Base-by-base conservation (phyloP, 805 yeast species). In the Candida silvatica region DNA sequence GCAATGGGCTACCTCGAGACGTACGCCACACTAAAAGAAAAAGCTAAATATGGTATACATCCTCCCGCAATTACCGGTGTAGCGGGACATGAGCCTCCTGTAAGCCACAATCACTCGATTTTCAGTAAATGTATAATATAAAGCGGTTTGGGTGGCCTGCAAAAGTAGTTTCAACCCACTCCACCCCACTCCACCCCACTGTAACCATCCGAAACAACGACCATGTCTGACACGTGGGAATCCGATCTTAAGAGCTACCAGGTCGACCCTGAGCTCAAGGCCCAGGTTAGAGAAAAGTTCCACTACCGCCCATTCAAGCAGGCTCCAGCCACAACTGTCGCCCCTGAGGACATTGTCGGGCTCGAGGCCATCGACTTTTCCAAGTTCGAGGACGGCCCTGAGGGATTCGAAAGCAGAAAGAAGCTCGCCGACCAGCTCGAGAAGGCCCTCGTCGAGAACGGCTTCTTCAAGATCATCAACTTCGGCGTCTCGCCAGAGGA, bases 381-480 rank as follows among this genome's bases (percentile, higher is more conserved):
- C 2, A 48, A 51, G 17, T 68, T 48, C 41, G 54, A 54, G 1
- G 62, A 57, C 27, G 55, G 58, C 14, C 45, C 48, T 5, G 46
- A 40, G 6, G 31, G 31, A 20, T 17, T 8, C 9, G 31, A 7
- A 8, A 35, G 50, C 6, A 45, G 72, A 24, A 40, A 46, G 36
- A 38, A 33, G 17, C 49, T 67, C 23, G 72, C 73, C 1, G 37
- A 36, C 2, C 49, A 56, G 30, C 47, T 68, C 11, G 71, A 67
- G 37, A 41, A 49, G 15, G 59, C 72, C 0, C 40, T 68, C 19
- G 52, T 66, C 4, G 54, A 64, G 1, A 58, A 60, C 32, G 74
- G 73, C 2, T 68, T 68, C 40, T 64, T 67, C 46, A 62, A 62
- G 17, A 34, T 68, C 11, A 42, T 51, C 8, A 65, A 65, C 38